phyloP scores from a whole-genome alignment of 176 grass and related monocot species.

The Avena sativa region DNA sequence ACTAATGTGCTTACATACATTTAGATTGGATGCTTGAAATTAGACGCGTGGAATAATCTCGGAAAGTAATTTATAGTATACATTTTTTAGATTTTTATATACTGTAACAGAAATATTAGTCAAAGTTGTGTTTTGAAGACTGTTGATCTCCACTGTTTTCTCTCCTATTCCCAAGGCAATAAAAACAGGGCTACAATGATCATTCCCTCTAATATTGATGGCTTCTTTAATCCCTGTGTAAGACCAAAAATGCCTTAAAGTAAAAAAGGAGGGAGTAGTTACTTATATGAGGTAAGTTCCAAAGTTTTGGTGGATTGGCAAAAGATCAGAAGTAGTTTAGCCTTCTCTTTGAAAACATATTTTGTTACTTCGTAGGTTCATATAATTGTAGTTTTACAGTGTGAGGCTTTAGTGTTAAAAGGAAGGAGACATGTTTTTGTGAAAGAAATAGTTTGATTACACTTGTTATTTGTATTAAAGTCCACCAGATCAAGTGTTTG shows the following conservation, averaged over 20 bases:
- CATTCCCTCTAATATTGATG: not conserved
- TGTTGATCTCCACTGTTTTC: not conserved
- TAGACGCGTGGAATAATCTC: not conserved
- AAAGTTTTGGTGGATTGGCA: not conserved
- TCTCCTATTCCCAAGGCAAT: not conserved
- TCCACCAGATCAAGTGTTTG: conserved; percentile 19
- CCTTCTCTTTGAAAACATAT: not conserved
- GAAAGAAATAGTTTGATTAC: conserved; percentile 35
- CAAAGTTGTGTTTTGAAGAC: not conserved
- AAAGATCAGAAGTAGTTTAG: not conserved
- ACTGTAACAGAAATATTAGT: not conserved
- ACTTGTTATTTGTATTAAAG: conserved; percentile 11
- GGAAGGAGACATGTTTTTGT: not conserved
- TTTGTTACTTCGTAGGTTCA: not conserved
- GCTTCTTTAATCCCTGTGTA: not conserved
- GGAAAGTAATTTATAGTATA: not conserved
- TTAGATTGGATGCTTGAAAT: not conserved
- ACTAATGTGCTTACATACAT: not conserved
- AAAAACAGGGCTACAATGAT: not conserved
- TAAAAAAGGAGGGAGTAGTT: not conserved
- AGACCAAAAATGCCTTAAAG: not conserved
- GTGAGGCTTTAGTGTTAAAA: conserved; percentile 5
- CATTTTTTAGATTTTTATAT: not conserved
- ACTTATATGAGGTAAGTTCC: conserved; percentile 19
- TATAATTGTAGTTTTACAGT: not conserved